Conservation (phyloP, 129 eudicot genomes). For the Erigeron canadensis region DNA sequence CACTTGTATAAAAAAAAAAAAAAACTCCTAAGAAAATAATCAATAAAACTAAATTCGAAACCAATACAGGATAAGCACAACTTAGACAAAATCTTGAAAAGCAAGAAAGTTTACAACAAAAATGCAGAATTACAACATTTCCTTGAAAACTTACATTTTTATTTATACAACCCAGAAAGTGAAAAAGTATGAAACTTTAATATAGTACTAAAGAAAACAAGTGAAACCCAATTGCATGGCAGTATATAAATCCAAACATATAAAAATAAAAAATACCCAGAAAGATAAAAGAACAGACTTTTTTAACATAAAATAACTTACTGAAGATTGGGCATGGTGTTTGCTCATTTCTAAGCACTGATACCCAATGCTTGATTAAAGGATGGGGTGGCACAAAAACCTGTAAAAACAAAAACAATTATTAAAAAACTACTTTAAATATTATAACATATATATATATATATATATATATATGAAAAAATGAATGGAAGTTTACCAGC, state of each 20-base stretch:
- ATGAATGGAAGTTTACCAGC: constrained; percentile 39
- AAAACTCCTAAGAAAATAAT: too few species aligned
- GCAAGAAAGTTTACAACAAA: neutral
- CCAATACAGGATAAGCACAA: too few species aligned
- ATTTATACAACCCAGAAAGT: neutral
- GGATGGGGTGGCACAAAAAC: constrained; percentile 97
- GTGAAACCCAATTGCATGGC: constrained; percentile 18
- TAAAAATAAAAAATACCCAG: neutral
- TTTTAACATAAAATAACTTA: constrained; percentile 35
- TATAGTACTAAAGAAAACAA: neutral
- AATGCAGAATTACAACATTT: constrained; percentile 3
- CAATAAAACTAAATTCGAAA: too few species aligned
- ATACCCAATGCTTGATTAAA: constrained; percentile 94
- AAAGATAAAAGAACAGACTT: too few species aligned
- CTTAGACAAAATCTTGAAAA: neutral
- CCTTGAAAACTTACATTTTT: neutral
- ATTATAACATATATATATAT: neutral
- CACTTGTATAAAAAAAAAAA: too few species aligned
- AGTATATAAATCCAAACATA: neutral
- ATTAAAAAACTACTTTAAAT: neutral
- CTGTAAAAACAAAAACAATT: constrained; percentile 25
- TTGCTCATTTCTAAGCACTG: constrained; percentile 93
- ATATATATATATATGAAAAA: neutral
- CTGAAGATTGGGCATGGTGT: constrained; percentile 87
- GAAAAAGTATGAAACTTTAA: neutral